These are phyloP conservation scores for Inga laurina DNA, from an alignment of 306 rosid species.

Conservation along the genomic window DNA sequence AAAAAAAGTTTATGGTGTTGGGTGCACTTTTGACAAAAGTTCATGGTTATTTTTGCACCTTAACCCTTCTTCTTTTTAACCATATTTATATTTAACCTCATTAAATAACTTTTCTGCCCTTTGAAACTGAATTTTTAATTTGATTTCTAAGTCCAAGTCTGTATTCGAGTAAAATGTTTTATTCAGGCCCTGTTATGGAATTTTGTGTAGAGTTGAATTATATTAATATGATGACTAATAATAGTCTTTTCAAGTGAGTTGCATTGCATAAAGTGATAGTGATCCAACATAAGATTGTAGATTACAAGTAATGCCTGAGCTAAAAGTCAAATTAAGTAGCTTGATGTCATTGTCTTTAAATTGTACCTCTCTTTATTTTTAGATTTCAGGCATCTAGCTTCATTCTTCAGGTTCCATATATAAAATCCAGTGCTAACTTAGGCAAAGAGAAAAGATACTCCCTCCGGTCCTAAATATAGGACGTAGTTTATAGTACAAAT, in stretches of 20 bases:
- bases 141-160: not conserved
- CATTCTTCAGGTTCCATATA: no score
- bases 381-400: not conserved
- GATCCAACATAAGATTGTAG: not conserved
- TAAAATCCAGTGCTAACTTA: no score
- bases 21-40: no score
- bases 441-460: no score
- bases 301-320: not conserved
- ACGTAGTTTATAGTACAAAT: no score
- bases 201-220: not conserved
- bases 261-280: not conserved
- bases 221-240: not conserved
- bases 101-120: not conserved
- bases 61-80: not conserved
- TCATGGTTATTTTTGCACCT: no score
- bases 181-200: not conserved
- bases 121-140: not conserved
- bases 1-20: no score
- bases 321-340: not conserved
- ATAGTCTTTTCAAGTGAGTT: not conserved
- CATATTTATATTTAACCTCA: not conserved
- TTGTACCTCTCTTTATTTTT: not conserved
- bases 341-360: conserved; percentile 30
- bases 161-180: no score
- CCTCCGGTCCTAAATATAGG: no score